A percentile compares a stretch with the other conserved stretches of the same genome.
These are phyloP conservation scores for Phytophthora macrochlamydospora DNA, from an alignment of 352 stramenopile species.

Conservation along the genomic window DNA sequence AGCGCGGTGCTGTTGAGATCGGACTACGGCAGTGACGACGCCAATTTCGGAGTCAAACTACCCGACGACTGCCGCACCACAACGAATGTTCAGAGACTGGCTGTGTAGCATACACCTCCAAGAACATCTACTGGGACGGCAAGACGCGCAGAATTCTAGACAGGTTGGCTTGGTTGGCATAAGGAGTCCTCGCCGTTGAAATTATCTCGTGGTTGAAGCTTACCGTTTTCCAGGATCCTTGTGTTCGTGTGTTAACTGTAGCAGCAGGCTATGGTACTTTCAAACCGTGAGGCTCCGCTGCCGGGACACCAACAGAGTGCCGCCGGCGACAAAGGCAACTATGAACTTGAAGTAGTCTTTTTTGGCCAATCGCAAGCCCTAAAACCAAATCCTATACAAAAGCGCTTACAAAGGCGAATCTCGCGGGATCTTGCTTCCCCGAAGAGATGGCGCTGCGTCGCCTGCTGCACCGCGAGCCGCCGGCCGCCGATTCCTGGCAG, in stretches of 20 bases:
- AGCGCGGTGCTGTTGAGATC: no score
- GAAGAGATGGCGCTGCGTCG: constrained; percentile 27
- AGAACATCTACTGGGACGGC: constrained; percentile 33
- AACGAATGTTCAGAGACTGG: background rate
- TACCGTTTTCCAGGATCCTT: no score
- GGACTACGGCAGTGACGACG: no score
- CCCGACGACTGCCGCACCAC: no score
- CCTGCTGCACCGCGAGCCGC: constrained; percentile 27
- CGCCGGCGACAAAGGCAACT: no score
- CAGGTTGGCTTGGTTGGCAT: background rate
- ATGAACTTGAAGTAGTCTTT: no score
- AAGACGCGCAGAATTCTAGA: constrained; percentile 38
- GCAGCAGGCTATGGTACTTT: no score
- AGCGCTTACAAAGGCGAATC: constrained; percentile 17
- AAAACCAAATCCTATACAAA: background rate
- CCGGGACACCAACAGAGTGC: no score
- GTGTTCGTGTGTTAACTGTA: no score
- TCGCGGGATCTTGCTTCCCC: background rate
- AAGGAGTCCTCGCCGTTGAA: background rate
- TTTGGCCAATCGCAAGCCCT: no score
- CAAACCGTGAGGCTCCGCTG: no score
- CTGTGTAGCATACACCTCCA: constrained; percentile 34
- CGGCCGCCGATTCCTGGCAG: constrained; percentile 3
- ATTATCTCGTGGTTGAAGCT: background rate
- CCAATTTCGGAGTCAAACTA: no score